Evolutionary conservation across 371 early-diverging fungal genomes (phyloP).

Genomic region (Actinomucor elegans): DNA sequence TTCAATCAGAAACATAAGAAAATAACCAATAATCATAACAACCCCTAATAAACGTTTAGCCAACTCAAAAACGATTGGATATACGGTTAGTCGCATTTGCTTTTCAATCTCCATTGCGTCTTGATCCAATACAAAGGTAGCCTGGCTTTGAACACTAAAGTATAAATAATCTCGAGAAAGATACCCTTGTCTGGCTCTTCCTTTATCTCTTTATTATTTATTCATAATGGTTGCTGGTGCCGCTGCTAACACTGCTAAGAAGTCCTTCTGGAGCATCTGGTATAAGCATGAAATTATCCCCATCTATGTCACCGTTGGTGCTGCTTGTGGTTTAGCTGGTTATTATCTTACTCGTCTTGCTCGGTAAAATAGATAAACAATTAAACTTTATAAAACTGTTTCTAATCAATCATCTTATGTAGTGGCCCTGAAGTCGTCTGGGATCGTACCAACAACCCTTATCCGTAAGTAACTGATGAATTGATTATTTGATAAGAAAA

Average conservation of each 20-base stretch:
- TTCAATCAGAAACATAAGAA: too few species aligned
- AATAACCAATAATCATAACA: too few species aligned
- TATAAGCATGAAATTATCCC: constrained; percentile 56
- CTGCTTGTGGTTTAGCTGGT: constrained; percentile 49
- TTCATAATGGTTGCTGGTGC: constrained; percentile 41
- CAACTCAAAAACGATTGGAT: too few species aligned
- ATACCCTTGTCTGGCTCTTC: background rate
- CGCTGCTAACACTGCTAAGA: constrained; percentile 45
- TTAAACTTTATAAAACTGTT: background rate
- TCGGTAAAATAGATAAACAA: background rate
- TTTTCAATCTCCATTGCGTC: too few species aligned
- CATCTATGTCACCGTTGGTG: constrained; percentile 48
- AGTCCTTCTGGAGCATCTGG: constrained; percentile 55
- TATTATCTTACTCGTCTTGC: constrained; percentile 51
- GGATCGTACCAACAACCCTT: constrained; percentile 55
- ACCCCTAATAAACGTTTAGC: too few species aligned
- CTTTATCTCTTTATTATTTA: constrained; percentile 13
- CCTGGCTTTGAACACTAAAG: too few species aligned
- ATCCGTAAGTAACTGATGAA: too few species aligned
- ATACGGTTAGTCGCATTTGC: too few species aligned
- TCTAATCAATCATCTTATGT: background rate
- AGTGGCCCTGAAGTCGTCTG: constrained; percentile 57
- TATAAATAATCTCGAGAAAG: background rate
- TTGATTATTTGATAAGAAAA: too few species aligned
- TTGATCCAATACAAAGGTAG: too few species aligned